These are phyloP conservation scores for Trichosporon sp. DNA, from an alignment of 1,284 basidiomycete species.

Conservation along the genomic window DNA sequence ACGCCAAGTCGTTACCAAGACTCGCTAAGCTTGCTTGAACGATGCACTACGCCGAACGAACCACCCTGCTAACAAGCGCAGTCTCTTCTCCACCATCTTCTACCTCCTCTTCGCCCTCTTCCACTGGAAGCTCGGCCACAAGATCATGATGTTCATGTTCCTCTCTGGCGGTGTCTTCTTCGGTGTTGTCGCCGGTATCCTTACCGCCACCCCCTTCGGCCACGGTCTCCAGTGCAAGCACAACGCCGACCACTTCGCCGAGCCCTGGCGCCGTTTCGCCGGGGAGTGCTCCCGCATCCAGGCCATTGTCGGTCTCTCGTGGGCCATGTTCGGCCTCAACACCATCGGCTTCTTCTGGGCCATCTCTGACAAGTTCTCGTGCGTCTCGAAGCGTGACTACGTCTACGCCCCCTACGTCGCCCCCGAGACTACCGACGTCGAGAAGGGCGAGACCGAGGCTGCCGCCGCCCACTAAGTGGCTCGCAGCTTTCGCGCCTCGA, in stretches of 20 bases:
- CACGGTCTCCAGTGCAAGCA: slow-evolving; percentile 49
- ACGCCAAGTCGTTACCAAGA: neutral
- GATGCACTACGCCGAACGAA: neutral
- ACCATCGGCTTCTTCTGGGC: slow-evolving; percentile 44
- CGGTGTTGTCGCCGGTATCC: slow-evolving; percentile 46
- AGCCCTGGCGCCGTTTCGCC: slow-evolving; percentile 38
- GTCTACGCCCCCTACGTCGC: slow-evolving; percentile 38
- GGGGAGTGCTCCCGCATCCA: slow-evolving; percentile 41
- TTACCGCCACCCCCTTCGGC: slow-evolving; percentile 48
- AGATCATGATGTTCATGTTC: slow-evolving; percentile 35
- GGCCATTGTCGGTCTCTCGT: slow-evolving; percentile 46
- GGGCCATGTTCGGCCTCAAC: slow-evolving; percentile 49
- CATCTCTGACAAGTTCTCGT: slow-evolving; percentile 41
- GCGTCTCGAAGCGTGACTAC: slow-evolving; percentile 33
- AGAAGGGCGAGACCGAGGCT: slow-evolving; percentile 21
- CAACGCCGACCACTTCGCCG: slow-evolving; percentile 37
- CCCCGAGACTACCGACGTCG: slow-evolving; percentile 23
- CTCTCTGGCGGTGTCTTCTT: slow-evolving; percentile 37
- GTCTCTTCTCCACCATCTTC: slow-evolving; percentile 46
- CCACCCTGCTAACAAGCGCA: neutral
- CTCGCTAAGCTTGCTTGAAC: neutral
- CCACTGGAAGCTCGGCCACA: slow-evolving; percentile 42
- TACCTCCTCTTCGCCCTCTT: slow-evolving; percentile 41
- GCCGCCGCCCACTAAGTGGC: slow-evolving; percentile 2
- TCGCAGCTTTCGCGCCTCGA: neutral